Evolutionary conservation across 176 grass and related monocot genomes (phyloP).

Genomic region (Triticum turgidum): DNA sequence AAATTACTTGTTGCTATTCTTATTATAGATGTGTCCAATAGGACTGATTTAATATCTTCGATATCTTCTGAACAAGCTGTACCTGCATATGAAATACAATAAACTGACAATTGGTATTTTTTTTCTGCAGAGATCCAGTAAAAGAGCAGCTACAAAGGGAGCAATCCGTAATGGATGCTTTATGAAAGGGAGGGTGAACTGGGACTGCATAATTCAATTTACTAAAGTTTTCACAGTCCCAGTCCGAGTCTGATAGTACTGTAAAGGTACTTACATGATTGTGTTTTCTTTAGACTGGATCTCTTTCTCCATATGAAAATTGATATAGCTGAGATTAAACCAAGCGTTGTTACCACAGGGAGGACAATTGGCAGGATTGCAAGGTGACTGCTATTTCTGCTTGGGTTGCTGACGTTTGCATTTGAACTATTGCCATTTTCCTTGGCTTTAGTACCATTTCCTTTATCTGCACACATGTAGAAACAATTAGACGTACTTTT

Average conservation of each 20-base stretch:
- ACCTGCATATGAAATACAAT: not conserved
- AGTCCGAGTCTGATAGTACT: not conserved
- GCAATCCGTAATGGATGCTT: not conserved
- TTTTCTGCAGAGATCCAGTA: not conserved
- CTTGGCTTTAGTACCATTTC: not conserved
- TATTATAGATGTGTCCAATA: conserved; percentile 26
- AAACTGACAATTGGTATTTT: not conserved
- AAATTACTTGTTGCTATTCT: conserved; percentile 45
- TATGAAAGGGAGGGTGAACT: too few species aligned
- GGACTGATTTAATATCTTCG: conserved; percentile 30
- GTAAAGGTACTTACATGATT: conserved; percentile 11
- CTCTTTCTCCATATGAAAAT: conserved; percentile 28
- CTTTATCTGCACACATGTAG: not conserved
- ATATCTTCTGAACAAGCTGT: conserved; percentile 27
- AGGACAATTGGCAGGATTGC: conserved; percentile 4
- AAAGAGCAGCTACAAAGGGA: not conserved
- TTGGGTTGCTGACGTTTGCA: not conserved
- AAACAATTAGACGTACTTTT: not conserved
- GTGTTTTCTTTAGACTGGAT: not conserved
- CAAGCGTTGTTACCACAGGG: conserved; percentile 12
- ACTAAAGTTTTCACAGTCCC: not conserved
- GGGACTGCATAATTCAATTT: not conserved
- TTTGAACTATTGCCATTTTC: not conserved
- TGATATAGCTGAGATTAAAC: conserved; percentile 19
- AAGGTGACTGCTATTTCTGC: not conserved